Base-by-base conservation (phyloP, 1,284 basidiomycete genomes). In the Pyrrhoderma noxium region DNA sequence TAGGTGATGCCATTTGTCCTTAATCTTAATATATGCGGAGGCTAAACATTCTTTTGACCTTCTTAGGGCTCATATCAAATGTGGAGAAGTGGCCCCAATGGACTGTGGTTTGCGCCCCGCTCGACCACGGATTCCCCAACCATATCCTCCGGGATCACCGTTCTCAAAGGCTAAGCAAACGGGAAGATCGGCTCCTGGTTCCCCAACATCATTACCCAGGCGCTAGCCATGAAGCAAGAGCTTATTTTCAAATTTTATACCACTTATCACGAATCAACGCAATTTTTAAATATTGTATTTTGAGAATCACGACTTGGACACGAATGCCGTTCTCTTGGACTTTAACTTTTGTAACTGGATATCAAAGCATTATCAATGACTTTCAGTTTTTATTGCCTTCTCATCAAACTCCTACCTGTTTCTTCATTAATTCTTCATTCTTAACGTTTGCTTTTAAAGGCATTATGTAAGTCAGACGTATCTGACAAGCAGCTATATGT, bases 21-120 rank as follows among this genome's bases (percentile, higher is more conserved):
- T 21, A 21, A 40, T 57, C 54, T 53, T 56, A 60, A 54, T 59
- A 11, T 37, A 37, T 16, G 16, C 9, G 35, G 16, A 37, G 35
- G 27, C 50, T 55, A 52, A 49, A 34, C 16, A n/a, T 5, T 54
- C 36, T n/a, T n/a, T n/a, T n/a, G n/a, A n/a, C n/a, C 53, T 57
- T 57, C 19, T 45, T 59, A 87, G 87, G 59, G 77, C 87, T 11
- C 89, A 92, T 63, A 74, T 87, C 57, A 90, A 89, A 63, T 92
- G 89, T 60, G 88, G 87, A 11, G 88, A 91, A 64, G 65, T 78
- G 35, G 89, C 89, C 3, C 86, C 88, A 7, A 70, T 77, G 56
- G 80, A 91, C 66, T 92, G 89, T 60, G 85, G 82, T 23, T 53
- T 78, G 8, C 77, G 75, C 43, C 70, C 72, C 5, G 35, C 46